Evolutionary conservation across 169 alveolate species (phyloP).

Genomic region (Pseudocohnilembus persalinus): DNA sequence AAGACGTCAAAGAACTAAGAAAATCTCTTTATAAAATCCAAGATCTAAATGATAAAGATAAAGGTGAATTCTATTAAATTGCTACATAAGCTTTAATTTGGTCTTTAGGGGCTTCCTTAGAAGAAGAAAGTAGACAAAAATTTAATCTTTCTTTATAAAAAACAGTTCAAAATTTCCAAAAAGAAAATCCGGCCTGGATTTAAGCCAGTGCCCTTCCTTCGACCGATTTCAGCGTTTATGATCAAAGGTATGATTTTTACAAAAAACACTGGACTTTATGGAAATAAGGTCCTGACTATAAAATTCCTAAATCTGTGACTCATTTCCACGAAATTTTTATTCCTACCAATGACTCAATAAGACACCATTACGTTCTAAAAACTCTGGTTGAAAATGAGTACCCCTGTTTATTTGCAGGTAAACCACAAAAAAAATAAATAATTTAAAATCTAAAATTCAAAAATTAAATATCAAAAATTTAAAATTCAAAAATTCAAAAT

Average conservation of each 20-base stretch:
- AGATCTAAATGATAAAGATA: conserved; percentile 23
- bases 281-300: conserved; percentile 44
- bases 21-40: background rate
- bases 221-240: conserved; percentile 64
- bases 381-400: conserved; percentile 45
- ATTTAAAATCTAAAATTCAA: background rate
- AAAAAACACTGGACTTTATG: conserved; percentile 65
- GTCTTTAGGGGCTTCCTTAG: conserved; percentile 61
- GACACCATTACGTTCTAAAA: conserved; percentile 59
- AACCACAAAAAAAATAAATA: conserved; percentile 26
- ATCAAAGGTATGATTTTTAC: conserved; percentile 58
- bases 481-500: no score
- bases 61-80: conserved; percentile 46
- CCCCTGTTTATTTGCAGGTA: conserved; percentile 50
- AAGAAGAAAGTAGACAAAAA: conserved; percentile 48
- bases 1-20: conserved; percentile 18
- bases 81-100: conserved; percentile 57
- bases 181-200: conserved; percentile 42
- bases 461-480: background rate
- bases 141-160: conserved; percentile 47
- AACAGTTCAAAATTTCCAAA: conserved; percentile 37
- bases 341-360: conserved; percentile 79
- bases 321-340: conserved; percentile 73
- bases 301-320: conserved; percentile 58
- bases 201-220: conserved; percentile 86